Base-by-base conservation (phyloP, 371 early-diverging fungal genomes). In the Mortierella sp. region DNA sequence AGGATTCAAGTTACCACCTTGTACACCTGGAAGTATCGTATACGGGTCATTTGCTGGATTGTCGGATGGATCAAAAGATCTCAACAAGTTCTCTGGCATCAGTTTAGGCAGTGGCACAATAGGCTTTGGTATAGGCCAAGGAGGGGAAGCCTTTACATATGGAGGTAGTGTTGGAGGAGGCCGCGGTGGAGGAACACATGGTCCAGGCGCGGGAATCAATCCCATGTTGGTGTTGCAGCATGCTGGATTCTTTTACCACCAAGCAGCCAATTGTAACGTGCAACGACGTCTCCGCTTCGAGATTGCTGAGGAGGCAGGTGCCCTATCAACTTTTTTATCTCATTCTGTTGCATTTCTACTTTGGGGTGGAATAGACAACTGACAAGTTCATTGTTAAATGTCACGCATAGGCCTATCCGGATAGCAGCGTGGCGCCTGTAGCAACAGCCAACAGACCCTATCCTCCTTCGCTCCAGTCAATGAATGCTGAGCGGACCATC, bases 221-320 rank as follows among this genome's bases (percentile, higher is more conserved):
- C 90, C 90, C 2, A 82, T 83, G 28, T 74, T 86, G 16, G 82
- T 94, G 8, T 83, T 95, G 5, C 95, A 94, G 57, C 94, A 94
- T 80, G 89, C 95, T 43, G 95, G 95, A 9, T 94, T 85, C 63
- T 94, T 94, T 67, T 95, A 92, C 62, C 87, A 91, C 54, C 66
- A 87, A n/a, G 90, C 95, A 13, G 94, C 95, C 16, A 81, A 87
- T 65, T 91, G 91, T 61, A 86, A 87, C 47, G 91, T 93, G 24
- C 91, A 94, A 56, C 71, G 92, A 46, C 84, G 91, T 65, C 78
- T 86, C 34, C 84, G 85, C 3, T 87, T 84, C 50, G 67, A 86
- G 19, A 82, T 81, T 30, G 61, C 83, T 2, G 86, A 88, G 24
- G 73, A 80, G 55, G 57, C 70, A 55, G 54, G 38, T 21, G 14